Conservation (phyloP, 1,139 yeast genomes). For the Debaryomyces subglobosus region DNA sequence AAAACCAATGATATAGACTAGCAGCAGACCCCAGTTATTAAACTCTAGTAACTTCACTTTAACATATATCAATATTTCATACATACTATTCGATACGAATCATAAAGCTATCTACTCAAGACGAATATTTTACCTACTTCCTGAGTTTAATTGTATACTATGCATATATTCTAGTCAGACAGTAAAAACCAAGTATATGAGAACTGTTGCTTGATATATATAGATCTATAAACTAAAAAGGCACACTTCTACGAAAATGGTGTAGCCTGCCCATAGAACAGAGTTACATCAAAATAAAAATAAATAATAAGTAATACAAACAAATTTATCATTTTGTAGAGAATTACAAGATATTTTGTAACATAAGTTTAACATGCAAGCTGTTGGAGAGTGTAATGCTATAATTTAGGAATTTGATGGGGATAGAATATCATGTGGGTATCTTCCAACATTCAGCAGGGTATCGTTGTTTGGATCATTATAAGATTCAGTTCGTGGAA, state of each 20-base stretch:
- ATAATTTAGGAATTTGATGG: constrained; percentile 10
- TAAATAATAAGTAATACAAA: background rate
- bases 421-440: constrained; percentile 24
- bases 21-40: background rate
- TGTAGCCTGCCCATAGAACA: background rate
- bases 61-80: too few relatives aligned
- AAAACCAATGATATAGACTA: constrained; percentile 6
- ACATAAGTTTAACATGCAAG: background rate
- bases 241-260: background rate
- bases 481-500: constrained; percentile 2
- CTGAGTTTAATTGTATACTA: background rate
- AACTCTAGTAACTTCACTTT: background rate
- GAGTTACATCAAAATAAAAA: background rate
- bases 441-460: constrained; percentile 21
- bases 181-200: background rate
- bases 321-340: background rate
- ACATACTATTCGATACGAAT: background rate
- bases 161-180: background rate
- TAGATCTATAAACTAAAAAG: background rate
- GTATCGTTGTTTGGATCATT: constrained; percentile 6
- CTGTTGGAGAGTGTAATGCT: background rate
- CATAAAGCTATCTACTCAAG: background rate
- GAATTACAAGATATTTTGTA: background rate
- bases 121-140: too few relatives aligned
- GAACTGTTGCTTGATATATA: background rate